A percentile compares a stretch with the other conserved stretches of the same genome.
Conservation (phyloP, 2,329 filamentous ascomycete genomes). For the Fusarium staphyleae region DNA sequence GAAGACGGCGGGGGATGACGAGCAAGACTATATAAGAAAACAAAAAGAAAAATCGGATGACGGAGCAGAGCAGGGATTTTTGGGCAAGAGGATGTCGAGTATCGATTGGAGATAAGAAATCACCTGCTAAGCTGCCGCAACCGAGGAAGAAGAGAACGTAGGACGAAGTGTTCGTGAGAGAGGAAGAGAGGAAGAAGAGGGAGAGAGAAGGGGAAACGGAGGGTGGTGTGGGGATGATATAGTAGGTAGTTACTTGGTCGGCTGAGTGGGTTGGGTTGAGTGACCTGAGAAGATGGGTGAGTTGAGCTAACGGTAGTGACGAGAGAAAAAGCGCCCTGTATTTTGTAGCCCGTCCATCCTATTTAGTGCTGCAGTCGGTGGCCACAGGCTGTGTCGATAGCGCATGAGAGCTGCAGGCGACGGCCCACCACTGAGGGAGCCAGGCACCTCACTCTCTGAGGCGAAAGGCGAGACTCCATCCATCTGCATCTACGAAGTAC, state of each 20-base stretch:
- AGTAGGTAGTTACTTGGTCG: slow-evolving; percentile 21
- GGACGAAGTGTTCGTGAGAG: slow-evolving; percentile 66
- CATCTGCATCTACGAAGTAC: slow-evolving; percentile 31
- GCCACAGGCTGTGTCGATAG: slow-evolving; percentile 31
- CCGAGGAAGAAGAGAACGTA: slow-evolving; percentile 63
- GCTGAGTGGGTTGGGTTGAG: slow-evolving; percentile 11
- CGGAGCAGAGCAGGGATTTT: slow-evolving; percentile 53
- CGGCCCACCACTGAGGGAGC: slow-evolving; percentile 39
- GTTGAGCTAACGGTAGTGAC: slow-evolving; percentile 17
- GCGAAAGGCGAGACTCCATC: too few relatives aligned
- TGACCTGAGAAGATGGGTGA: too few relatives aligned
- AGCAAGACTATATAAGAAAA: slow-evolving; percentile 48
- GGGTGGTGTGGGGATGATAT: slow-evolving; percentile 50
- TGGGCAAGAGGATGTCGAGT: slow-evolving; percentile 23
- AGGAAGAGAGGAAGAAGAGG: slow-evolving; percentile 45
- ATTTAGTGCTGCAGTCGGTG: slow-evolving; percentile 2
- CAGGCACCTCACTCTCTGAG: too few relatives aligned
- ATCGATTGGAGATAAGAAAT: slow-evolving; percentile 46
- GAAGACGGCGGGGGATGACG: slow-evolving; percentile 30
- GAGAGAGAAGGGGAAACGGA: slow-evolving; percentile 54
- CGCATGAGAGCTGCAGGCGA: slow-evolving; percentile 27
- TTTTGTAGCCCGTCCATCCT: neutral
- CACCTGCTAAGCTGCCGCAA: slow-evolving; percentile 67
- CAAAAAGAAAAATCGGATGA: slow-evolving; percentile 56
- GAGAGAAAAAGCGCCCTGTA: slow-evolving; percentile 31